phyloP scores from a whole-genome alignment of 108 stramenopile species.

The Nitzschia sp. region DNA sequence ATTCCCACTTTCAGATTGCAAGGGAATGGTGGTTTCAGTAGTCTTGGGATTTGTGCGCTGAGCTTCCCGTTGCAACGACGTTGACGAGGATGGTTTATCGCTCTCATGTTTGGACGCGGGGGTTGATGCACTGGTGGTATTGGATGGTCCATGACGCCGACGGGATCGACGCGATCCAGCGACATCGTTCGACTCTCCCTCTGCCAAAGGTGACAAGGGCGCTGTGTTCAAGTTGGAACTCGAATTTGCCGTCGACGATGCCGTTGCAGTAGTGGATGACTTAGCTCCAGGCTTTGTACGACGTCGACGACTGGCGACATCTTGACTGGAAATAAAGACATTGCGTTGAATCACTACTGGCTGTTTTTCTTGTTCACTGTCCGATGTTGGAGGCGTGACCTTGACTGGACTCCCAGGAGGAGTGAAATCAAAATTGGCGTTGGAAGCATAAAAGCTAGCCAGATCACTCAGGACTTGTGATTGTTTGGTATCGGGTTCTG shows the following conservation, averaged over 20 bases:
- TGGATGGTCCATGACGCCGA: background rate
- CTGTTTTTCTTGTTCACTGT: constrained; percentile 11
- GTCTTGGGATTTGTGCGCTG: too few relatives aligned
- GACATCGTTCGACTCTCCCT: background rate
- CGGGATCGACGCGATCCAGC: background rate
- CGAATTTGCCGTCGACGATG: background rate
- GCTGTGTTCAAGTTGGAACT: too few relatives aligned
- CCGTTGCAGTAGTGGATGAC: background rate
- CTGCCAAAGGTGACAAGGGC: too few relatives aligned
- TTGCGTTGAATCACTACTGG: background rate
- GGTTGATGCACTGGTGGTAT: background rate
- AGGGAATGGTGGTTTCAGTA: too few relatives aligned
- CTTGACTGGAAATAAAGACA: constrained; percentile 5
- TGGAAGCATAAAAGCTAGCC: constrained; percentile 15
- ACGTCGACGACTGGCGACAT: constrained; percentile 1
- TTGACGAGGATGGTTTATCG: background rate
- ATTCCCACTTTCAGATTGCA: background rate
- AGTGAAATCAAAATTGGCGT: constrained; percentile 10
- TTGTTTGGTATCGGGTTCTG: constrained; percentile 4
- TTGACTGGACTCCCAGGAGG: constrained; percentile 10
- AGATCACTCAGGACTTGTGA: constrained; percentile 12
- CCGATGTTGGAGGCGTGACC: constrained; percentile 11
- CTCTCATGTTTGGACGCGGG: background rate
- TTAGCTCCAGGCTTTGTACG: background rate
- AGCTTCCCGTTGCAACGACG: too few relatives aligned